phyloP scores from a whole-genome alignment of 371 early-diverging fungal species.

The Apophysomyces elegans region DNA sequence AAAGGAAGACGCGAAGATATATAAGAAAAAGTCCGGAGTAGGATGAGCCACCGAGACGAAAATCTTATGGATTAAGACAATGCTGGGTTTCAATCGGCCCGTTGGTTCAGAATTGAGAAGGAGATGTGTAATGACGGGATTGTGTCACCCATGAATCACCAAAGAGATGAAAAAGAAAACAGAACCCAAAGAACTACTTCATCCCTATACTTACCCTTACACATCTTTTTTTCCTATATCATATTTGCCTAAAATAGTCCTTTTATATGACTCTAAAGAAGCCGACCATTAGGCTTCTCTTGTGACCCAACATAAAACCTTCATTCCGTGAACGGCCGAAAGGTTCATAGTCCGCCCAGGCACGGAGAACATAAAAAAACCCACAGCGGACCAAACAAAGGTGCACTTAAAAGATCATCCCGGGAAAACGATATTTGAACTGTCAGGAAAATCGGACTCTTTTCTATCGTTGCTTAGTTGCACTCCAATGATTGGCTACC shows the following conservation, averaged over 20 bases:
- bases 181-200: background rate
- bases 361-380: constrained; percentile 4
- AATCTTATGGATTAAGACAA: constrained; percentile 9
- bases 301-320: background rate
- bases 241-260: background rate
- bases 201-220: too few species aligned
- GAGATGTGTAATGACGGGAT: constrained; percentile 11
- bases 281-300: background rate
- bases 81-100: constrained; percentile 9
- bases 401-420: constrained; percentile 11
- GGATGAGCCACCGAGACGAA: constrained; percentile 9
- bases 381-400: background rate
- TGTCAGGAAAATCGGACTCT: constrained; percentile 11
- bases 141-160: constrained; percentile 3
- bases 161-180: background rate
- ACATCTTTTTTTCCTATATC: background rate
- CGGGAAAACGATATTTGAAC: constrained; percentile 6
- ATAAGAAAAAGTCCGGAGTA: constrained; percentile 1
- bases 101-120: constrained; percentile 7
- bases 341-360: constrained; percentile 7
- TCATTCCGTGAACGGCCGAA: constrained; percentile 9
- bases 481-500: constrained; percentile 2
- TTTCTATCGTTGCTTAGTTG: constrained; percentile 3
- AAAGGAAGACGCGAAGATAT: constrained; percentile 8
- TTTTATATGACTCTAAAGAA: constrained; percentile 5